Evolutionary conservation across 176 grass and related monocot genomes (phyloP).

Genomic region (Dactylis glomerata): DNA sequence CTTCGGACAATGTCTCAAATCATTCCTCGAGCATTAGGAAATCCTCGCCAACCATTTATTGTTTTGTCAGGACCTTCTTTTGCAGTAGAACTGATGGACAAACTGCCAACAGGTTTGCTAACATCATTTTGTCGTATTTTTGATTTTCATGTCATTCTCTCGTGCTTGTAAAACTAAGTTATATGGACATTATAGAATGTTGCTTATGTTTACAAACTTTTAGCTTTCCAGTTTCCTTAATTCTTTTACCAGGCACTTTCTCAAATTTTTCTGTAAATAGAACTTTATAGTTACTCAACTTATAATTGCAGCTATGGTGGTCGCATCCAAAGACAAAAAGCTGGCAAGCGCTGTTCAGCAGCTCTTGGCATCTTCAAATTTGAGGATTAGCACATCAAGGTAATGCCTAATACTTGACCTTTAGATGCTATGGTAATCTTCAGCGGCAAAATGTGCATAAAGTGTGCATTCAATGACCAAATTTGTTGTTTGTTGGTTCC

Average conservation of each 20-base stretch:
- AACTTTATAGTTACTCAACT: conserved; percentile 11
- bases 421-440: not conserved
- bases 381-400: conserved; percentile 89
- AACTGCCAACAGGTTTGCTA: conserved; percentile 80
- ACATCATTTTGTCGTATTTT: not conserved
- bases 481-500: not conserved
- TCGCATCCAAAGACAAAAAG: conserved; percentile 93
- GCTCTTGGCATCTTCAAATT: conserved; percentile 77
- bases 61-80: conserved; percentile 87
- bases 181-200: not conserved
- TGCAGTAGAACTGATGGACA: conserved; percentile 87
- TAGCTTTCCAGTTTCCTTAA: not conserved
- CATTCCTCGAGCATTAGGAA: conserved; percentile 64
- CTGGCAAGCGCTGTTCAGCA: conserved; percentile 72
- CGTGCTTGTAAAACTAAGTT: not conserved
- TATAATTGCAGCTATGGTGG: conserved; percentile 80
- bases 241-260: not conserved
- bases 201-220: not conserved
- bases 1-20: conserved; percentile 96
- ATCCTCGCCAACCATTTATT: conserved; percentile 72
- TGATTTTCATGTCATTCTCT: not conserved
- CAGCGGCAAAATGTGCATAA: not conserved
- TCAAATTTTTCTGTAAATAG: not conserved
- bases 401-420: conserved; percentile 25
- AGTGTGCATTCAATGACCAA: not conserved